Conservation (phyloP, 441 rosid genomes). For the Populus hybrid region DNA sequence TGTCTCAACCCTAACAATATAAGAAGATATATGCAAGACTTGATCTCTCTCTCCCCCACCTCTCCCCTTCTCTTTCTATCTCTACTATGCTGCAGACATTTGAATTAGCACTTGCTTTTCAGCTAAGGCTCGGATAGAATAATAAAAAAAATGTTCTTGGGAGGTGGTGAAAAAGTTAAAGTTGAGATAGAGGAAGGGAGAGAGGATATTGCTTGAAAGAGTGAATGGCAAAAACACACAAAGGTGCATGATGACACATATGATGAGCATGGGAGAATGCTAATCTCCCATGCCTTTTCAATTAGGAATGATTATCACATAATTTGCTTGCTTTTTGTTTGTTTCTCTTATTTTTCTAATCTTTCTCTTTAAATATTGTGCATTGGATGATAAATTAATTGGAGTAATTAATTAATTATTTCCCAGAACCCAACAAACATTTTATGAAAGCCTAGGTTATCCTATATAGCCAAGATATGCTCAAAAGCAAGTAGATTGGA, state of each 20-base stretch:
- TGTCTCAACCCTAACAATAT: slow-evolving; percentile 36
- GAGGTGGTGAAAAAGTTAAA: slow-evolving; percentile 48
- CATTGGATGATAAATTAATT: neutral
- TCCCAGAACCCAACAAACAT: neutral
- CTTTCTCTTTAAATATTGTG: slow-evolving; percentile 10
- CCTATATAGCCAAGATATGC: neutral
- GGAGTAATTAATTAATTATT: neutral
- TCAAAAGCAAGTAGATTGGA: neutral
- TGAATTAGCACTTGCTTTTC: slow-evolving; percentile 20
- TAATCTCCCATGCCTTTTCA: slow-evolving; percentile 37
- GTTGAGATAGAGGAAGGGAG: slow-evolving; percentile 24
- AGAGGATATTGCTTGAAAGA: slow-evolving; percentile 8
- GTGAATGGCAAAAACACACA: neutral
- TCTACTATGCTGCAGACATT: slow-evolving; percentile 10
- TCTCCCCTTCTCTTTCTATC: slow-evolving; percentile 14
- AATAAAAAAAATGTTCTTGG: slow-evolving; percentile 15
- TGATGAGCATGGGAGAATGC: slow-evolving; percentile 31
- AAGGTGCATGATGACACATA: too few relatives aligned
- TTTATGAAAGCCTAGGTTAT: slow-evolving; percentile 2
- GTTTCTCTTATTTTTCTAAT: slow-evolving; percentile 23
- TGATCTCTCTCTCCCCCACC: slow-evolving; percentile 11
- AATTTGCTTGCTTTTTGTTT: slow-evolving; percentile 42
- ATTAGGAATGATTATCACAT: slow-evolving; percentile 72
- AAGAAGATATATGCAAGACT: slow-evolving; percentile 33
- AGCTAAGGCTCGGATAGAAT: slow-evolving; percentile 26